Percentiles rank a stretch among this genome's conserved stretches.
phyloP scores from a whole-genome alignment of 371 early-diverging fungal genomes.

The Blakeslea trispora region DNA sequence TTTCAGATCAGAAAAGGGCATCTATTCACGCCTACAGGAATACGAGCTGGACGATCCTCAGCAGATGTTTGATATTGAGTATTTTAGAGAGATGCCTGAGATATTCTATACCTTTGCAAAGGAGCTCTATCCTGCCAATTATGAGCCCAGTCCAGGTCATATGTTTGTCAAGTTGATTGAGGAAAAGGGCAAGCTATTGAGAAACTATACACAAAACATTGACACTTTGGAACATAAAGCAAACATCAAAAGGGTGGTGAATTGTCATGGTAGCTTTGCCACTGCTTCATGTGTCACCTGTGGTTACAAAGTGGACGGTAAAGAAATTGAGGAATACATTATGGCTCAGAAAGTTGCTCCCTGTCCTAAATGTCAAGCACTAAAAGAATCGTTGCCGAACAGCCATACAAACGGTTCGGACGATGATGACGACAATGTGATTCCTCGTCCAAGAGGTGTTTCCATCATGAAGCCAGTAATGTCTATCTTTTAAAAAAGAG shows the following conservation, averaged over 20 bases:
- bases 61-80: slow-evolving; percentile 92
- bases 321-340: slow-evolving; percentile 77
- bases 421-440: slow-evolving; percentile 36
- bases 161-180: slow-evolving; percentile 89
- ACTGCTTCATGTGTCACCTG: slow-evolving; percentile 91
- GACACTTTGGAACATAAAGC: slow-evolving; percentile 95
- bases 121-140: slow-evolving; percentile 89
- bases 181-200: slow-evolving; percentile 76
- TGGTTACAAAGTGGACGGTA: slow-evolving; percentile 73
- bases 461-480: slow-evolving; percentile 55
- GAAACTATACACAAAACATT: slow-evolving; percentile 99
- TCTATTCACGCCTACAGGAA: slow-evolving; percentile 83
- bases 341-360: slow-evolving; percentile 59
- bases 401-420: slow-evolving; percentile 13
- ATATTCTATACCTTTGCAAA: slow-evolving; percentile 94
- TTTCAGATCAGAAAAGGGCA: slow-evolving; percentile 96
- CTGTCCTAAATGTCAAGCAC: slow-evolving; percentile 42
- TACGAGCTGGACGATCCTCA: slow-evolving; percentile 82
- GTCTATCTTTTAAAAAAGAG: not conserved
- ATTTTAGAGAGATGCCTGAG: slow-evolving; percentile 81
- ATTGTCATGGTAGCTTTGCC: slow-evolving; percentile 94
- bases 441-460: slow-evolving; percentile 19
- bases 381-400: not conserved
- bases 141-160: slow-evolving; percentile 92
- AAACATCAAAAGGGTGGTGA: slow-evolving; percentile 82